Evolutionary conservation across 1,139 yeast species (phyloP), one percentile per base, ranked within the genome.

Genomic region (Kodamaea anthophila): DNA sequence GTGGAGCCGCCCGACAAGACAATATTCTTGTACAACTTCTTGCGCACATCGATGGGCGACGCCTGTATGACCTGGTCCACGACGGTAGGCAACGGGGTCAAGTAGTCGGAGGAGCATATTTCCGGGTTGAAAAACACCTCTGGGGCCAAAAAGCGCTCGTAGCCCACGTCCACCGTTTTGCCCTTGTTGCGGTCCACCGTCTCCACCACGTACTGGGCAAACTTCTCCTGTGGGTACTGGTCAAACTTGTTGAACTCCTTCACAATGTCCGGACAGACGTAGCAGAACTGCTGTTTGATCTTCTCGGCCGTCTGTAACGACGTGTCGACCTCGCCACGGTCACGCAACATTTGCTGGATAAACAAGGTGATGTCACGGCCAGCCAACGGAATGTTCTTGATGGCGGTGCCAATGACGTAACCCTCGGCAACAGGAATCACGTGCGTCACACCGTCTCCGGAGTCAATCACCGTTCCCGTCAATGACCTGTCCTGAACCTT

Each of bases 391-490:
- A 91, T 87, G 55, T 91, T 88, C 53, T 93, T 91, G 54, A 91
- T 91, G 26, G 97, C 96, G 9, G 94, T 79, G 6, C 97, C 98
- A 55, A 91, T 91, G 23, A 93, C 98, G 52, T 91, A 91, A 33
- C 99, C 99, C 61, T 91, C 99, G 13, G 98, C 99, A 23, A 91
- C 99, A 9, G 99, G 98, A 38, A 93, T 91, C 31, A 91, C 98
- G 57, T 91, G 99, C 7, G 99, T 91, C 3, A 91, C 96, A 65
- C 96, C 96, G 51, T 86, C 96, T 59, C 96, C 98, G 5, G 94
- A 82, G 56, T 91, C 98, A 49, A 91, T 88, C 37, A 91, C 99
- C 0, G 98, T 91, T 57, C 99, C 99, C 10, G 98, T 91, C 46
- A 91, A 69, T 1, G 97, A 86, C 58, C 97, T 77, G 51, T 91